These are phyloP conservation scores for Sextonia rubra DNA, from an alignment of 164 flowering plant genomes.

Conservation along the genomic window DNA sequence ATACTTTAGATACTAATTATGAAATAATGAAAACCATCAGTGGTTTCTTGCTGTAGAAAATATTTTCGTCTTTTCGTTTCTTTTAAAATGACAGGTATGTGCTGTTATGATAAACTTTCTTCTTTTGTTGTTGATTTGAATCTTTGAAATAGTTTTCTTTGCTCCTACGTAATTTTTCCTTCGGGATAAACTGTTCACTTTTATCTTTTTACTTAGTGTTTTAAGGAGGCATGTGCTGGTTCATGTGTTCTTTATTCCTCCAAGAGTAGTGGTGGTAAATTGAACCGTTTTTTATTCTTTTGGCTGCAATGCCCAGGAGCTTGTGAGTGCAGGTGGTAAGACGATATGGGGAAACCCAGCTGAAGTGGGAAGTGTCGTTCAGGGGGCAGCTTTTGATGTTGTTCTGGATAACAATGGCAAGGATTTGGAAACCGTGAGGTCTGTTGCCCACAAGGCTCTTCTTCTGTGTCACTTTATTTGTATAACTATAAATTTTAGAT, in stretches of 20 bases:
- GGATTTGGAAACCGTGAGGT: constrained; percentile 91
- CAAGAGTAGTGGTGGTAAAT: background rate
- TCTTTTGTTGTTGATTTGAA: background rate
- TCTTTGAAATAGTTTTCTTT: background rate
- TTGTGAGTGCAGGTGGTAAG: constrained; percentile 68
- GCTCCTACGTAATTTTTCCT: background rate
- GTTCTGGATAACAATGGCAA: constrained; percentile 97
- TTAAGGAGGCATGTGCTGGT: background rate
- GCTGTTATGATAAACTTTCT: background rate
- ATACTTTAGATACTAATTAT: too few species aligned
- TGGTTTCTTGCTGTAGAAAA: too few species aligned
- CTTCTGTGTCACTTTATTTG: background rate
- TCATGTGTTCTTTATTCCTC: background rate
- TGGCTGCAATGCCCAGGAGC: constrained; percentile 51
- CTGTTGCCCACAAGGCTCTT: constrained; percentile 10
- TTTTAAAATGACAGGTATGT: background rate
- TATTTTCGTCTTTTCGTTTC: background rate
- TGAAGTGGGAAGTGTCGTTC: constrained; percentile 65
- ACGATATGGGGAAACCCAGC: constrained; percentile 92
- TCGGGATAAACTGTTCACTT: background rate
- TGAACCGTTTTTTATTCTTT: background rate
- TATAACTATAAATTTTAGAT: background rate
- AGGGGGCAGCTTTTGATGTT: constrained; percentile 66
- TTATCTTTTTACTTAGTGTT: background rate
- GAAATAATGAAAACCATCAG: too few species aligned